These are phyloP conservation scores for Escallonia rubra DNA, from an alignment of 129 eudicot genomes.

Conservation along the genomic window DNA sequence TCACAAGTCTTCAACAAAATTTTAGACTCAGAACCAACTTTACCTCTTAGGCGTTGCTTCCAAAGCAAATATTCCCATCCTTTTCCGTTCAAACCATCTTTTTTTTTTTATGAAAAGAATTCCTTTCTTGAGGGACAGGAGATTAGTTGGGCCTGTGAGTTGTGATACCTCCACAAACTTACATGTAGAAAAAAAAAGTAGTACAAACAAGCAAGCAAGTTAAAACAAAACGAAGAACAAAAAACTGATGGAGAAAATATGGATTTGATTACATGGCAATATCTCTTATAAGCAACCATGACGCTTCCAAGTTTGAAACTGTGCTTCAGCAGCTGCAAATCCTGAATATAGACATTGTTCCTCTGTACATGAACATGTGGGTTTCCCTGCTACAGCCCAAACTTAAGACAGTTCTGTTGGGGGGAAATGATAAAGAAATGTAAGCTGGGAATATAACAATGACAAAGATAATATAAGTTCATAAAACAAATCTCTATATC, in stretches of 20 bases:
- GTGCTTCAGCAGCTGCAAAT: neutral
- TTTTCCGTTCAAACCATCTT: neutral
- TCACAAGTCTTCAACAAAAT: neutral
- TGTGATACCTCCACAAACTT: neutral
- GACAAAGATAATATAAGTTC: too few relatives aligned
- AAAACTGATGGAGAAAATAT: too few relatives aligned
- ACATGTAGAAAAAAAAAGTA: neutral
- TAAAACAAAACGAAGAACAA: too few relatives aligned
- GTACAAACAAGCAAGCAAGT: neutral
- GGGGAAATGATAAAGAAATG: neutral
- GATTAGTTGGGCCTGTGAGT: neutral
- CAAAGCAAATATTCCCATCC: neutral
- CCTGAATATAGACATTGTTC: neutral
- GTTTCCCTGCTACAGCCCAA: too few relatives aligned
- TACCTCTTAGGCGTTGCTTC: neutral
- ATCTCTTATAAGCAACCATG: too few relatives aligned
- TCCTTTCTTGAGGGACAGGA: conserved; percentile 2
- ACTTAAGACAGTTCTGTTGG: neutral
- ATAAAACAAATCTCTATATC: too few relatives aligned
- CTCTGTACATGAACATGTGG: neutral
- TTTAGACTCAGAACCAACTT: neutral
- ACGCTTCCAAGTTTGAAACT: too few relatives aligned
- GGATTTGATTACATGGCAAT: too few relatives aligned
- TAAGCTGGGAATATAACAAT: neutral
- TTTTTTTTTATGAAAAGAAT: neutral